Evolutionary conservation across 2,329 filamentous ascomycete genomes (phyloP), one percentile per base, ranked within the genome.

Genomic region (Neodidymelliopsis sp.): DNA sequence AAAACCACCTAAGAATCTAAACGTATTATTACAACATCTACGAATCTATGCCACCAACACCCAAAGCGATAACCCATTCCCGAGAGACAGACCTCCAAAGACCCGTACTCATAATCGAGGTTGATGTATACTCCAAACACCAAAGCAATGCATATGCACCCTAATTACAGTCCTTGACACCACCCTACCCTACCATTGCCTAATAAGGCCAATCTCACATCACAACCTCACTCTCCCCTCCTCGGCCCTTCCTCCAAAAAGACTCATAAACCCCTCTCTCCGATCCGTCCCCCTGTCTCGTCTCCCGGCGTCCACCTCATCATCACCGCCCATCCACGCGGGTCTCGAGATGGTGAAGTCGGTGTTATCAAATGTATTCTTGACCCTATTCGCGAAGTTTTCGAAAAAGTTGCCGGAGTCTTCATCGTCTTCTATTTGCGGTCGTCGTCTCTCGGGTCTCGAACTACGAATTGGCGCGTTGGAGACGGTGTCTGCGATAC

Each of bases 311-410:
- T 42, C 46, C 4, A 49, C 50, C 10, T 57, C 57, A 4, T 37
- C 59, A 9, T 80, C 80, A 41, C 83, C 81, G 18, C 89, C 87
- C 56, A 96, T 77, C 91, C 92, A 97, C 56, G 86, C 86, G 0
- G 94, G 93, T 22, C 87, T 81, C 41, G 91, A 34, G 27, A 74
- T 63, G 1, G 45, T 53, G 29, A 70, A 69, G 16, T 73, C 71
- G 1, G 91, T 81, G 0, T 85, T 88, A 53, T 97, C 93, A 41
- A 97, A 84, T 0, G 94, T 97, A 66, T 99, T 99, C 73, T 87
- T 89, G 62, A 99, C 86, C 25, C 93, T 82, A 67, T 95, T 89
- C 0, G 89, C 86, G 53, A 97, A 85, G 24, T 88, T 87, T 58
- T 89, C 83, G 66, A 97, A 91, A 71, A 96, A 90, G 57, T 87